Evolutionary conservation across 176 grass and related monocot species (phyloP), one percentile per base, ranked within the genome.

Genomic region (Bonia amplexicaulis): DNA sequence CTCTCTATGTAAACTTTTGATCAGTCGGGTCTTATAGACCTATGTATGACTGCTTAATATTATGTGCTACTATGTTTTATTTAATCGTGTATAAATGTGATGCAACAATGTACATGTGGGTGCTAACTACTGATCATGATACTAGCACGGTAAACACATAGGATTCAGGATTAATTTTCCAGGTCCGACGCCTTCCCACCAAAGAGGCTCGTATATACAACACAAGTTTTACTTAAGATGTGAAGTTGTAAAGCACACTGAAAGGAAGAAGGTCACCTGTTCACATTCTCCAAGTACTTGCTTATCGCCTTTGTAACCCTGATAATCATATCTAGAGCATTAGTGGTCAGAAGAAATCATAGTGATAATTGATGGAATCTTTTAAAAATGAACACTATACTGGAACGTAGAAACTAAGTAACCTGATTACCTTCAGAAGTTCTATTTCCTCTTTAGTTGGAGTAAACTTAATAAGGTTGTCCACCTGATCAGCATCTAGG

Each of bases 381-480:
- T 52, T 46, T 49, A 46, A 46, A 57, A 75, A 83, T 73, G 45
- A 79, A 35, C 48, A 75, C 45, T 42, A 42, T 27, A 80, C 61
- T 54, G 35, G 35, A 37, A 37, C 35, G 35, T 37, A 73, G 16
- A 85, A 64, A 45, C 53, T 37, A 39, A 52, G 31, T 66, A 75
- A 84, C 41, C 15, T 37, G 29, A 57, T 87, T 87, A 98, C 96
- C 93, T 96, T 98, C 53, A 98, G 82, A 87, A 95, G 96, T 84
- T 98, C 96, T n/a, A 93, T 92, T 94, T 98, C 96, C 47, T 98
- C 96, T 82, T 98, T 98, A 64, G 93, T 89, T 86, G 96, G 96
- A 82, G 91, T 92, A 85, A 98, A 98, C 83, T 98, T 98, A 78
- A 98, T 98, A 71, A 98, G 93, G 80, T 98, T 98, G 22, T 98